Base-by-base conservation (phyloP, 2,329 filamentous ascomycete species). In the Alternaria conjuncta region DNA sequence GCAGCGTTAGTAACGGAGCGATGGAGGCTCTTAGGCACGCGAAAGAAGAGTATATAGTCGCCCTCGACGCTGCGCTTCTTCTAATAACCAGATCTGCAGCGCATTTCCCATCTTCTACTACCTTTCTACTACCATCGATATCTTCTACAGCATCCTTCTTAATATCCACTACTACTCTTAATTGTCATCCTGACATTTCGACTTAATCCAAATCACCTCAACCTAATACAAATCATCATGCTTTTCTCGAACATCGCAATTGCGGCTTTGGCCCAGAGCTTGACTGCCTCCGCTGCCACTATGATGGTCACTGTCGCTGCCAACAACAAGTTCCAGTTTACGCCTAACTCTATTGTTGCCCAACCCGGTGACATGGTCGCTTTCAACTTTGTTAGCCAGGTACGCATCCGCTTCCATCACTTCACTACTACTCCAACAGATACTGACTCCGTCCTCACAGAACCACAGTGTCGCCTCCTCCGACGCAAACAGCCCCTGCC, bases 231-330 rank as follows among this genome's bases (percentile, higher is more conserved):
- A n/a, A 41, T 26, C 8, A 73, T 46, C n/a, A 75, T 75, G 73
- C 62, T 70, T 50, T 70, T 75, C 59, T 69, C 57, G 28, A 71
- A 45, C 47, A 65, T 75, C 49, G 28, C 73, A 49, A 57, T 53
- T 25, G 69, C 64, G 25, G 70, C 61, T 55, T 66, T 75, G 44
- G 68, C 72, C 53, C 73, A 75, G 63, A 71, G 67, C 63, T 61
- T 71, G 63, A 61, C 66, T 8, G 71, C 60, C 18, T 74, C 67
- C n/a, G 72, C 73, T 44, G 73, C 72, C 32, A 74, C 70, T 8
- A 75, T 75, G 72, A 64, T 67, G 64, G 73, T 75, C 56, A 75
- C 73, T 9, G 73, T 75, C 25, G 73, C 68, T n/a, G 70, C 72
- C 10, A 75, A 75, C 67, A 75, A 75, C 56, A 71, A 75, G 62